phyloP scores from a whole-genome alignment of 768 basidiomycete genomes.

The Tricholomella constricta region DNA sequence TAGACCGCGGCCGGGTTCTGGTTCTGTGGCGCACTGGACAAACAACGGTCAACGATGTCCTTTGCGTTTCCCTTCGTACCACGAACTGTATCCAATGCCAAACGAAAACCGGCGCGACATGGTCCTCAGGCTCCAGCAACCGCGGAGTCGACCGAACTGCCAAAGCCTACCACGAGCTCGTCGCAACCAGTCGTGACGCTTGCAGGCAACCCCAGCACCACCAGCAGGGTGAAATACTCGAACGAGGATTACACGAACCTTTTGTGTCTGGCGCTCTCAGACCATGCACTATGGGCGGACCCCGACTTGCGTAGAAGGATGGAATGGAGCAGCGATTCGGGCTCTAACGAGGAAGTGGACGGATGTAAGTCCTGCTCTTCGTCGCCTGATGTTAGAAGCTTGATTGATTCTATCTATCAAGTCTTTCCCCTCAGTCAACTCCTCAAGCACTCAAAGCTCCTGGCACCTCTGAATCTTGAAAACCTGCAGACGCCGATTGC shows the following conservation, averaged over 20 bases:
- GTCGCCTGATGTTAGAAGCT: slow-evolving; percentile 7
- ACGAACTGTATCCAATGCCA: slow-evolving; percentile 42
- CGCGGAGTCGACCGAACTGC: background rate
- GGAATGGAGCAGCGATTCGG: slow-evolving; percentile 32
- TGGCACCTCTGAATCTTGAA: slow-evolving; percentile 30
- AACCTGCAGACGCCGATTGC: slow-evolving; percentile 49
- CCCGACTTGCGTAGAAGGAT: slow-evolving; percentile 52
- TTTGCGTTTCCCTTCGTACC: slow-evolving; percentile 48
- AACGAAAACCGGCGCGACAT: slow-evolving; percentile 18
- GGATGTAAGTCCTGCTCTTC: slow-evolving; percentile 45
- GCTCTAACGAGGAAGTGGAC: slow-evolving; percentile 14
- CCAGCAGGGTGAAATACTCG: slow-evolving; percentile 8
- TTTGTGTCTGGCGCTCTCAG: slow-evolving; percentile 64
- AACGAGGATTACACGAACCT: slow-evolving; percentile 51
- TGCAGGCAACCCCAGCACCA: background rate
- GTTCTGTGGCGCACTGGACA: background rate
- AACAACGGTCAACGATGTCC: slow-evolving; percentile 21
- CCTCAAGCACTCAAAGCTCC: slow-evolving; percentile 38
- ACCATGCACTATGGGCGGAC: slow-evolving; percentile 69
- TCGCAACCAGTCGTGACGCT: background rate
- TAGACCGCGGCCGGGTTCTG: too few species aligned
- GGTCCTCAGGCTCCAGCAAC: too few species aligned
- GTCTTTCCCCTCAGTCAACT: slow-evolving; percentile 64
- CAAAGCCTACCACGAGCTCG: background rate
- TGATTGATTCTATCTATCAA: slow-evolving; percentile 30